Base-by-base conservation (phyloP, 2,329 filamentous ascomycete genomes). In the Hypoxylon sp. region DNA sequence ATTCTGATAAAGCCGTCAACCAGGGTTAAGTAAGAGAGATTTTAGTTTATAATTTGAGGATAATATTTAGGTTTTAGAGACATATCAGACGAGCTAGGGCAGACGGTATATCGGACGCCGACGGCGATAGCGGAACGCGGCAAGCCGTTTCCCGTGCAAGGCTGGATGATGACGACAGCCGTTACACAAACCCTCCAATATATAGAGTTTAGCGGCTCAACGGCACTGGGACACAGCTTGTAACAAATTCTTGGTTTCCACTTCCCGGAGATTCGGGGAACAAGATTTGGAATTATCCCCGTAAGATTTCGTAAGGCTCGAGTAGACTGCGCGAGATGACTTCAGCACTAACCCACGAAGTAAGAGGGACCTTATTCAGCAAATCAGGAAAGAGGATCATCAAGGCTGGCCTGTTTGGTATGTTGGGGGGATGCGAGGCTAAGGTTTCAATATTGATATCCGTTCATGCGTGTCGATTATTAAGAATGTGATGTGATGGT, bases 221-320 rank as follows among this genome's bases (percentile, higher is more conserved):
- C 52, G 34, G 38, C 38, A 28, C 38, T 32, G 25, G 17, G 52
- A 25, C 52, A 45, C 21, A 55, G 19, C n/a, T 45, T 28, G 34
- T 41, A 19, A 14, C 53, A 13, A 46, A 23, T n/a, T 57, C 41
- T 6, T 2, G 21, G 14, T n/a, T 25, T 30, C 9, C 28, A 14
- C 21, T 9, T 45, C 30, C 53, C 32, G 23, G 13, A 19, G 4
- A 25, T 49, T 13, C 10, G 49, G 17, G 21, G 25, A 23, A 11
- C 11, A 25, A 19, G 3, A 63, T 63, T 63, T 63, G 60, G 53
- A 58, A 63, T 63, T 52, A 38, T 23, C 17, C 23, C 50, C 32
- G 48, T 49, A 38, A 23, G 2, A 19, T 53, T 46, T 30, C 25
- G 14, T 23, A 38, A 11, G 41, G 43, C 38, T 25, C 45, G 2